These are phyloP conservation scores for Scenedesmus sp. DNA, from an alignment of 163 green algal species.

Conservation along the genomic window DNA sequence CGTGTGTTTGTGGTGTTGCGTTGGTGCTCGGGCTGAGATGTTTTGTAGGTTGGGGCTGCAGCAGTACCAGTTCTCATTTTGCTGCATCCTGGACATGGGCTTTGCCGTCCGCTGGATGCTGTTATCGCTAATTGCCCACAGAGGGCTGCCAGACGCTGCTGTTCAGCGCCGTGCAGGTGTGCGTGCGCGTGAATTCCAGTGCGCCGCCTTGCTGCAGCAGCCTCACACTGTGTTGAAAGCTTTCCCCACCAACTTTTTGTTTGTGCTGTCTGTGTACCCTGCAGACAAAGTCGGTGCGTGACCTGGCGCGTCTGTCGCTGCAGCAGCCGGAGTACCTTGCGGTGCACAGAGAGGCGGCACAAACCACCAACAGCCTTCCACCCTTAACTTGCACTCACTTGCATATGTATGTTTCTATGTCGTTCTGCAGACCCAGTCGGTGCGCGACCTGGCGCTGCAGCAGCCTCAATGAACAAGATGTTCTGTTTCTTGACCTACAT, in stretches of 20 bases:
- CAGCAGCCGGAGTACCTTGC: slow-evolving; percentile 92
- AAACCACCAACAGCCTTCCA: no score
- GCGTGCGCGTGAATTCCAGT: not conserved
- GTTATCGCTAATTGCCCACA: slow-evolving; percentile 93
- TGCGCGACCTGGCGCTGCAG: not conserved
- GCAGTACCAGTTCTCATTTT: no score
- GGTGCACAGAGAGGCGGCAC: slow-evolving; percentile 89
- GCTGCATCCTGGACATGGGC: slow-evolving; percentile 95
- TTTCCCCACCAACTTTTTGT: no score
- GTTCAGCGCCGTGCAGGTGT: slow-evolving; percentile 94
- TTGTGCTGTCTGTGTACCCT: not conserved
- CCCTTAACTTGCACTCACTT: no score
- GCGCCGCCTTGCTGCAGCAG: no score
- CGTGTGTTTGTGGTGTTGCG: no score
- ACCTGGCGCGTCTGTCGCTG: slow-evolving; percentile 92
- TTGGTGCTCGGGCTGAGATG: no score
- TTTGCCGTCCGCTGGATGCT: slow-evolving; percentile 84
- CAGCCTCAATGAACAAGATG: no score
- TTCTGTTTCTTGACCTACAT: no score
- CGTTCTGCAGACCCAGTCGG: not conserved
- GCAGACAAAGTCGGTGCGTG: slow-evolving; percentile 53
- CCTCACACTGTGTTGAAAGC: no score
- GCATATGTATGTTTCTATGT: no score
- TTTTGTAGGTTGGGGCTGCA: no score
- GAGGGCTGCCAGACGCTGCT: slow-evolving; percentile 92